Evolutionary conservation across 2,329 filamentous ascomycete species (phyloP).

Genomic region (Bipolaris bicolor): DNA sequence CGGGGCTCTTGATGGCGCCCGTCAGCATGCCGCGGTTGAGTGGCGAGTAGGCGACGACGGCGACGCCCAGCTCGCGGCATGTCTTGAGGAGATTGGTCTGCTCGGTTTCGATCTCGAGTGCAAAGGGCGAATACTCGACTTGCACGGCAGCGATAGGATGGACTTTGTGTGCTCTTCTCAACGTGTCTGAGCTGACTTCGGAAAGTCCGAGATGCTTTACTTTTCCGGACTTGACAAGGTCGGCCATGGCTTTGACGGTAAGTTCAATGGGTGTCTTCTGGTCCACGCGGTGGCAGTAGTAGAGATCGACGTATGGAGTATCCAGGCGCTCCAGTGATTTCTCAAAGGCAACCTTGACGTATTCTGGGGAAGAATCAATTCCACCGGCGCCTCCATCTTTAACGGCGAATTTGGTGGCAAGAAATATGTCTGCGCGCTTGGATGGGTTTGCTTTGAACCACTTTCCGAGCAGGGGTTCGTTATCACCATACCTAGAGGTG

Average conservation of each 20-base stretch:
- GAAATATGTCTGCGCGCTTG: constrained; percentile 56
- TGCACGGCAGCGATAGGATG: constrained; percentile 58
- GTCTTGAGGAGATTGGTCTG: constrained; percentile 47
- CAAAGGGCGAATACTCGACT: constrained; percentile 59
- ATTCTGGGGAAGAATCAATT: constrained; percentile 52
- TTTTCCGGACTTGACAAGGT: constrained; percentile 64
- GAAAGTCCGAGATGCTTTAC: constrained; percentile 56
- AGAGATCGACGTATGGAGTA: constrained; percentile 54
- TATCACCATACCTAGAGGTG: constrained; percentile 36
- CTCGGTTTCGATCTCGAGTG: constrained; percentile 54
- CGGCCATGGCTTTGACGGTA: constrained; percentile 58
- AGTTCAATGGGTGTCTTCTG: constrained; percentile 54
- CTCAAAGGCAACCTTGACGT: constrained; percentile 48
- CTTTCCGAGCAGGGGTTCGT: constrained; percentile 42
- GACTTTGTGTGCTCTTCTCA: constrained; percentile 57
- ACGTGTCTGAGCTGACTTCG: constrained; percentile 52
- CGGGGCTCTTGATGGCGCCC: constrained; percentile 43
- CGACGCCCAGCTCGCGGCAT: constrained; percentile 54
- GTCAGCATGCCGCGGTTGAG: constrained; percentile 45
- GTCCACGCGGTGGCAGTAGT: constrained; percentile 54
- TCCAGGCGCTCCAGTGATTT: constrained; percentile 51
- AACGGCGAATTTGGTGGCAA: constrained; percentile 46
- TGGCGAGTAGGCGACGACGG: constrained; percentile 49
- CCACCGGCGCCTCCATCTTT: constrained; percentile 49
- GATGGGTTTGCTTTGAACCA: constrained; percentile 49